These are phyloP conservation scores for Porphyra umbilicalis DNA, from an alignment of 31 red algal species.

Conservation along the genomic window DNA sequence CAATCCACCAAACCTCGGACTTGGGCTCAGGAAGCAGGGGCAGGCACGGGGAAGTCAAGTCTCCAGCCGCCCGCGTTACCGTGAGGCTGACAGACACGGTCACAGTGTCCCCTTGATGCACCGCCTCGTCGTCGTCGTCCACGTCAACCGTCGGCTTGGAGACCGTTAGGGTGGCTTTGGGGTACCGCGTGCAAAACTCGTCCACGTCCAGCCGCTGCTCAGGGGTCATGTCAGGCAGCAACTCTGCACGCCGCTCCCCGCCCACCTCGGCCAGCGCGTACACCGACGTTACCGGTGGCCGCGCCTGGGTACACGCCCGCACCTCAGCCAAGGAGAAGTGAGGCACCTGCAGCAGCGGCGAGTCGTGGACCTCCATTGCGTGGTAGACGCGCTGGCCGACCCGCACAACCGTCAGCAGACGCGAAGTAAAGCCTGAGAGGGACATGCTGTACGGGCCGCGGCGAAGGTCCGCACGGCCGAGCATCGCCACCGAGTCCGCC, in stretches of 20 bases:
- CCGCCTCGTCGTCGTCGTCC: slow-evolving; percentile 64
- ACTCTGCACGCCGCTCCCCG: slow-evolving; percentile 24
- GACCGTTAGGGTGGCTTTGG: slow-evolving; percentile 45
- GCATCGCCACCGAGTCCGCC: slow-evolving; percentile 62
- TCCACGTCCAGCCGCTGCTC: slow-evolving; percentile 70
- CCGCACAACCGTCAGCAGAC: slow-evolving; percentile 44
- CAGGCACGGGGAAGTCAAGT: slow-evolving; percentile 51
- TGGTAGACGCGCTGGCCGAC: slow-evolving; percentile 75
- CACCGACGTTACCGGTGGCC: slow-evolving; percentile 25
- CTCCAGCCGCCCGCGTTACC: slow-evolving; percentile 36
- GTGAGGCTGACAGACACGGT: slow-evolving; percentile 67
- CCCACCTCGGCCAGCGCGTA: slow-evolving; percentile 67
- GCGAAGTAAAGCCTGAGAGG: slow-evolving; percentile 51
- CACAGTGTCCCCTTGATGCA: slow-evolving; percentile 77
- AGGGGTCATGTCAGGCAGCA: slow-evolving; percentile 53
- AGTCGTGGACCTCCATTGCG: slow-evolving; percentile 65
- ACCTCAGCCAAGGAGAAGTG: slow-evolving; percentile 61
- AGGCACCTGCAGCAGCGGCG: slow-evolving; percentile 88
- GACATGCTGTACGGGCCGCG: slow-evolving; percentile 38
- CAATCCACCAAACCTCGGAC: slow-evolving; percentile 85
- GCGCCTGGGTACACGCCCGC: slow-evolving; percentile 31
- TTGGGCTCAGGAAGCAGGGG: slow-evolving; percentile 43
- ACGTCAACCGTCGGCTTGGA: slow-evolving; percentile 56
- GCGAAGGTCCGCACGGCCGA: slow-evolving; percentile 52
- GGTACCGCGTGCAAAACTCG: slow-evolving; percentile 68